These are phyloP conservation scores for Wickerhamiella vanderwaltii DNA, from an alignment of 805 yeast species.

Conservation along the genomic window DNA sequence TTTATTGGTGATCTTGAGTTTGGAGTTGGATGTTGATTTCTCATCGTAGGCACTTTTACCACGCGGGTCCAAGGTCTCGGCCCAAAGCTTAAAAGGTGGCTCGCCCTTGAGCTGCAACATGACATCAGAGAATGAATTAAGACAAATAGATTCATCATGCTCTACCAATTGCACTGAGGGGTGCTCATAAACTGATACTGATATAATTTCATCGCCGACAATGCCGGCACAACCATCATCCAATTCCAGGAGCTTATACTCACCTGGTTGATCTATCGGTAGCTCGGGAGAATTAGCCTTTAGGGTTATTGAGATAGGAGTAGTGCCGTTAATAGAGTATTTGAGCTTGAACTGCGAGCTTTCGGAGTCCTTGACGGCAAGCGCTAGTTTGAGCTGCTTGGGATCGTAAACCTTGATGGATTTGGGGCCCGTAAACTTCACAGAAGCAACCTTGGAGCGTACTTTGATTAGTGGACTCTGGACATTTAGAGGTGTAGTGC, in stretches of 20 bases:
- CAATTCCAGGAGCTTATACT: conserved; percentile 35
- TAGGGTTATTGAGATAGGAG: neutral
- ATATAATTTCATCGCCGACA: conserved; percentile 30
- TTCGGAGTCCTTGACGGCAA: conserved; percentile 34
- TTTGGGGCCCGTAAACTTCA: conserved; percentile 35
- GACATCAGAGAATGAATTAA: neutral
- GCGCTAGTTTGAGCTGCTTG: conserved; percentile 39
- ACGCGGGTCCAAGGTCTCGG: conserved; percentile 18
- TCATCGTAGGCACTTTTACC: conserved; percentile 11
- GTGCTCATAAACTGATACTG: conserved; percentile 34
- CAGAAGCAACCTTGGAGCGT: conserved; percentile 55
- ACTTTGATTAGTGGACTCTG: conserved; percentile 57
- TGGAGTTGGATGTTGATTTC: neutral
- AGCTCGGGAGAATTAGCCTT: conserved; percentile 18
- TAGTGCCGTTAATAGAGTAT: conserved; percentile 18
- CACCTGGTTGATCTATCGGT: conserved; percentile 35
- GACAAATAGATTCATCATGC: conserved; percentile 12
- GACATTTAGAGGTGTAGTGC: conserved; percentile 57
- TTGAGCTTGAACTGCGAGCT: conserved; percentile 36
- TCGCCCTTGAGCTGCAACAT: conserved; percentile 16
- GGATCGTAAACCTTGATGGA: conserved; percentile 41
- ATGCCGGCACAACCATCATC: conserved; percentile 43
- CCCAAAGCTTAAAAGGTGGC: conserved; percentile 21
- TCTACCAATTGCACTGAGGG: conserved; percentile 34
- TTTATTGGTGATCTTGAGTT: neutral